Evolutionary conservation across 2,329 filamentous ascomycete genomes (phyloP).

Genomic region (Venturia aucupariae): DNA sequence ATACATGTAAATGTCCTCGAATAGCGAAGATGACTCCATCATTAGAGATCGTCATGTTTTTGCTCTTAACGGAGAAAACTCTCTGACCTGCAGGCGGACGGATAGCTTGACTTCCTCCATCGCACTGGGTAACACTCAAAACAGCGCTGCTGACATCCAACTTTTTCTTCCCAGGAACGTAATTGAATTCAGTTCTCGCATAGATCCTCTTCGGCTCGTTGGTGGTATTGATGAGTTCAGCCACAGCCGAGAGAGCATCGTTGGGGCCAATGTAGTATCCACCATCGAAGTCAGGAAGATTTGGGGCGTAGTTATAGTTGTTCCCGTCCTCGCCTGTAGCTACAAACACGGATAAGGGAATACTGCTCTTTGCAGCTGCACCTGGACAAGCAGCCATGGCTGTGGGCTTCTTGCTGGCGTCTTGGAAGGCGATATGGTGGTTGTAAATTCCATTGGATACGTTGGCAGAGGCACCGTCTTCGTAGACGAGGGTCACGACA

Average conservation of each 20-base stretch:
- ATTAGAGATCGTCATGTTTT: not conserved
- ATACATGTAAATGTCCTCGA: constrained; percentile 3
- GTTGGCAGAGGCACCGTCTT: not conserved
- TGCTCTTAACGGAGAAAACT: not conserved
- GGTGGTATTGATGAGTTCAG: constrained; percentile 6
- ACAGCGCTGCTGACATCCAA: not conserved
- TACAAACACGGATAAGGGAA: not conserved
- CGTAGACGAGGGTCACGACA: not conserved
- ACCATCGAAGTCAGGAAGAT: not conserved
- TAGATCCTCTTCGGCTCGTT: constrained; percentile 8
- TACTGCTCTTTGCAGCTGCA: not conserved
- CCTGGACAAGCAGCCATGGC: constrained; percentile 3
- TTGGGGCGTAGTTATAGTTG: not conserved
- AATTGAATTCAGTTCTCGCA: not conserved
- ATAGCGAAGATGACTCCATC: constrained; percentile 3
- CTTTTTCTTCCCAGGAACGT: not conserved
- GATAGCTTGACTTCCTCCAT: not conserved
- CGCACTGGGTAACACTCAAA: not conserved
- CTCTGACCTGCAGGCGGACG: not conserved
- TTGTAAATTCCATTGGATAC: not conserved
- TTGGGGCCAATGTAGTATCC: constrained; percentile 8
- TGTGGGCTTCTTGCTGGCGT: not conserved
- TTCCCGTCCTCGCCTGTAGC: not conserved
- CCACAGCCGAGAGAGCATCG: not conserved
- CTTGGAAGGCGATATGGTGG: constrained; percentile 7